Conservation (phyloP, 768 basidiomycete genomes). For the Kwoniella pini region DNA sequence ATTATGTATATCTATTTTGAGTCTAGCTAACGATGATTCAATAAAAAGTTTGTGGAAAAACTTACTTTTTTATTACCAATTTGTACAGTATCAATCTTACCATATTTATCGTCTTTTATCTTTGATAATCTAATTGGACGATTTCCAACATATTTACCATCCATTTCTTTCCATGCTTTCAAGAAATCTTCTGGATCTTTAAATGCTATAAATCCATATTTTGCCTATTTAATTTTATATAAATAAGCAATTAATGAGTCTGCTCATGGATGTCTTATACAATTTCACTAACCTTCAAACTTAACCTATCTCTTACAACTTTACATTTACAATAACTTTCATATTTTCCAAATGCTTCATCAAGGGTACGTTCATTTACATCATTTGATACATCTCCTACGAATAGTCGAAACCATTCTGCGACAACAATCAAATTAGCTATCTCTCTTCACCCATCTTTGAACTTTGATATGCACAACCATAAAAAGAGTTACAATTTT, state of each 20-base stretch:
- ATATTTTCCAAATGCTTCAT: slow-evolving; percentile 91
- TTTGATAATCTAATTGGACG: slow-evolving; percentile 96
- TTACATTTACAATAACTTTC: slow-evolving; percentile 90
- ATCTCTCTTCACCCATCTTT: too few species aligned
- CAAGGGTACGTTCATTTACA: slow-evolving; percentile 90
- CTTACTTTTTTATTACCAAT: slow-evolving; percentile 80
- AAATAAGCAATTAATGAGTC: neutral
- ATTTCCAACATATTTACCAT: slow-evolving; percentile 98
- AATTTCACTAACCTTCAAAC: slow-evolving; percentile 70
- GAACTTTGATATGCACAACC: neutral
- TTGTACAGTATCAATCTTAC: slow-evolving; percentile 77
- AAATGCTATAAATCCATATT: slow-evolving; percentile 96
- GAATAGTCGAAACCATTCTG: slow-evolving; percentile 96
- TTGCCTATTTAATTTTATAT: slow-evolving; percentile 65
- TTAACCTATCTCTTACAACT: slow-evolving; percentile 90
- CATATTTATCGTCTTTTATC: slow-evolving; percentile 71
- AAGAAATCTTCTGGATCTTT: slow-evolving; percentile 98
- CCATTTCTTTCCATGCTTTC: slow-evolving; percentile 99
- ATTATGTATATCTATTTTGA: too few species aligned
- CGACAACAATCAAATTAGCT: neutral
- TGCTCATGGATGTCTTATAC: neutral
- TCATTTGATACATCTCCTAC: slow-evolving; percentile 98
- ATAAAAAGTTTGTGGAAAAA: neutral
- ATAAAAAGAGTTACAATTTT: too few species aligned
- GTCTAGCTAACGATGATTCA: too few species aligned